Base-by-base conservation (phyloP, 2,329 filamentous ascomycete genomes). In the Colletotrichum spinosum region DNA sequence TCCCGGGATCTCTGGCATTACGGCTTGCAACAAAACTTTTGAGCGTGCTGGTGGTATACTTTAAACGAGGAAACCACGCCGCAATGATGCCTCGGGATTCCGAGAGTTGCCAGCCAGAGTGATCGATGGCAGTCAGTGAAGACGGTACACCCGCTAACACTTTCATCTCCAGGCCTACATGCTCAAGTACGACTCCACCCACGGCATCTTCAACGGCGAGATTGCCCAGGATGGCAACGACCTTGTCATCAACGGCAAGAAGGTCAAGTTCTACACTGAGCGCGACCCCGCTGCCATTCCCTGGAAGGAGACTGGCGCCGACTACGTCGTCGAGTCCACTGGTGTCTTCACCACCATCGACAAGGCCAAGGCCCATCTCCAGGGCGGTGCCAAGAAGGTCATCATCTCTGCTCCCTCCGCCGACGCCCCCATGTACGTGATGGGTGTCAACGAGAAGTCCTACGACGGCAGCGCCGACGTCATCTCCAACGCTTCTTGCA, bases 401-500 rank as follows among this genome's bases (percentile, higher is more conserved):
- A 84, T 94, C 87, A 94, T 95, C 88, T 96, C 92, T 73, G 92
- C 93, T 77, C 93, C 93, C 76, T 97, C 93, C 69, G 91, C 92
- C 73, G 96, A 99, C 86, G 96, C 96, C 78, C 95, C 95, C 80
- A 99, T 99, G 96, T 99, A 97, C 90, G 96, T 99, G 80, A 97
- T 97, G 90, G 96, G 96, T 81, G 96, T 99, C 86, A 99, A 98
- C 89, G 87, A 98, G 85, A 88, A 94, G 82, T 87, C 83, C 76
- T 98, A 98, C 91, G 95, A 92, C 82, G 90, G 91, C 80, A 92
- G 92, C 80, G 88, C 96, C 82, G 86, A 93, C 76, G 91, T 99
- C 81, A 93, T 98, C 86, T 98, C 96, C 86, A 99, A 99, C 88
- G 96, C 96, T 76, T 98, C 96, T 75, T 98, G 96, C 93, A 99